Evolutionary conservation across 371 early-diverging fungal genomes (phyloP), one percentile per base, ranked within the genome.

Genomic region (Nematocida sp.): DNA sequence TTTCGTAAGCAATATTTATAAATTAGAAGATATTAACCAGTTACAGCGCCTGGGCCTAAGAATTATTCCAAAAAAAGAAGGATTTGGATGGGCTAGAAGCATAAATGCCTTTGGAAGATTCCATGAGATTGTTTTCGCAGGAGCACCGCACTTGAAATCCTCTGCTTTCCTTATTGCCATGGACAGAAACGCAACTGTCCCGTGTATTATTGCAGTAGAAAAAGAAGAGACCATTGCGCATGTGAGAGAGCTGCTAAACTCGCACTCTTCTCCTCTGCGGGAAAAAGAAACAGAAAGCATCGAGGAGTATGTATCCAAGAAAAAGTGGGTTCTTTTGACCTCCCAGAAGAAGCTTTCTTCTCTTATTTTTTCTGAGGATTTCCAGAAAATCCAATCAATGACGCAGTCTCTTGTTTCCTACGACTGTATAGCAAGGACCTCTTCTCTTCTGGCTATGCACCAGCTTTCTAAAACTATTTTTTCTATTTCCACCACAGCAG

Each of bases 1-100:
- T 49, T 71, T 71, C 38, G 35, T 61, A 5, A 61, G 61, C 53
- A 71, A 71, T 48, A 36, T 48, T 18, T 71, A 71, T 59, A 71
- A 71, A 35, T 51, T 71, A 71, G 75, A 71, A 38, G 45, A 35
- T 3, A 61, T 36, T 25, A 7, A 33, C n/a, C 35, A 57, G 26
- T 59, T 71, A 33, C 32, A 61, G 32, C 35, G 25, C 11, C 48
- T 39, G n/a, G 38, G 45, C 23, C 23, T 71, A 42, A 49, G 75
- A 45, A 38, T 63, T 5, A 53, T 71, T 33, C 75, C 75, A 23
- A 36, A 30, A 23, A 71, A 53, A 33, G 49, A 59, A n/a, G 75
- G 49, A 13, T 71, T 61, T 60, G 75, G 75, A 5, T 60, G 59
- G 53, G 50, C 38, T 20, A 25, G 75, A 38, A 35, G 33, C 11